Percentiles rank a stretch among this genome's conserved stretches.
These are phyloP conservation scores for Bothriochloa decipiens DNA, from an alignment of 176 grass and related monocot genomes.

Conservation along the genomic window DNA sequence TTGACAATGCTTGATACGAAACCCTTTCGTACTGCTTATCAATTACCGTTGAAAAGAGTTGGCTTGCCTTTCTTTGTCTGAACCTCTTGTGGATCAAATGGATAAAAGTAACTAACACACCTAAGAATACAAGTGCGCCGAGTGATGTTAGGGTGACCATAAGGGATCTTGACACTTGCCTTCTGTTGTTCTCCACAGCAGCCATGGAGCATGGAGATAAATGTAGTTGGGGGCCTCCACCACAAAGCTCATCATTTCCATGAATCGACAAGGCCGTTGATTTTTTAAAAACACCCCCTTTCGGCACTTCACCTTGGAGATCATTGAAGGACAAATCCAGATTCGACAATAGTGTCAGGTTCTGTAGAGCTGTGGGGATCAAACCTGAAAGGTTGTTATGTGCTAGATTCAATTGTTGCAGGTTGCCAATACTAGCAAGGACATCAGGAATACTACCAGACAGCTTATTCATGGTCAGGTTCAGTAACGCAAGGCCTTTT, in stretches of 20 bases:
- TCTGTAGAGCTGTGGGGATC: constrained; percentile 30
- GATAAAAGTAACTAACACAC: not conserved
- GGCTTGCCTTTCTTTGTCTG: not conserved
- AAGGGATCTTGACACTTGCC: not conserved
- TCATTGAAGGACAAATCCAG: constrained; percentile 57
- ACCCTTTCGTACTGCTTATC: not conserved
- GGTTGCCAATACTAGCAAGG: constrained; percentile 10
- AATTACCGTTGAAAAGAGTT: not conserved
- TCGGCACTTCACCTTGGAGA: constrained; percentile 47
- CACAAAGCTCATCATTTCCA: constrained; percentile 46
- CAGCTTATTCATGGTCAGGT: constrained; percentile 38
- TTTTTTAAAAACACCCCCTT: constrained; percentile 47
- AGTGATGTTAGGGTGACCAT: not conserved
- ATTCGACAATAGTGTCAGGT: not conserved
- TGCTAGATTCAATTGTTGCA: constrained; percentile 37
- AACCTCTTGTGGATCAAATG: not conserved
- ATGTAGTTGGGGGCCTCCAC: constrained; percentile 33
- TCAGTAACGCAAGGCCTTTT: constrained; percentile 27
- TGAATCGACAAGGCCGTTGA: constrained; percentile 17
- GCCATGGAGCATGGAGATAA: not conserved
- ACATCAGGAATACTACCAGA: constrained; percentile 22
- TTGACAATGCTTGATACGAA: constrained; percentile 23
- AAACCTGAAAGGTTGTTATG: constrained; percentile 46
- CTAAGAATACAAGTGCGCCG: not conserved
- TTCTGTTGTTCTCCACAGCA: not conserved